These are phyloP conservation scores for Knoxia roxburghii DNA, from an alignment of 257 asterid genomes.

Conservation along the genomic window DNA sequence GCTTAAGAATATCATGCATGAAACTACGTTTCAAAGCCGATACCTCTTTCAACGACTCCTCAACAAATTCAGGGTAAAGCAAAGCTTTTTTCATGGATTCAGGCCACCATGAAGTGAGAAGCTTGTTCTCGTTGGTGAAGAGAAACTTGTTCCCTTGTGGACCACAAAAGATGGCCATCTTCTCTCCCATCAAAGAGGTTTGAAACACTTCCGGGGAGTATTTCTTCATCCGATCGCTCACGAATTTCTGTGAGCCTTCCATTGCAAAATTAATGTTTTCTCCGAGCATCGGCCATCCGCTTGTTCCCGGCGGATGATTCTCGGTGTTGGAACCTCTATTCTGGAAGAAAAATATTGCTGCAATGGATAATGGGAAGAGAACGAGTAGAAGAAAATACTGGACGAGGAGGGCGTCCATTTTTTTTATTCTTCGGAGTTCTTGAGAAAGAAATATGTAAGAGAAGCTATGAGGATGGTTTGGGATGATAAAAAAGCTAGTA, in stretches of 20 bases:
- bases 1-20: conserved; percentile 39
- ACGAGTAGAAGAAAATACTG: background rate
- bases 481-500: no score
- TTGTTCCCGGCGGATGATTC: conserved; percentile 43
- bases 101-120: conserved; percentile 64
- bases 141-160: conserved; percentile 60
- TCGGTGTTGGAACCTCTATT: background rate
- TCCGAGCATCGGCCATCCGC: conserved; percentile 61
- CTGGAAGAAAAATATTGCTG: background rate
- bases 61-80: conserved; percentile 38
- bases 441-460: background rate
- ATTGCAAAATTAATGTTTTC: conserved; percentile 54
- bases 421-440: background rate
- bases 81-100: conserved; percentile 47
- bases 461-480: background rate
- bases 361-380: background rate
- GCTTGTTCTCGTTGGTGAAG: conserved; percentile 51
- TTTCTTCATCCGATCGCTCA: conserved; percentile 43
- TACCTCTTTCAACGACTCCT: conserved; percentile 34
- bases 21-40: conserved; percentile 39
- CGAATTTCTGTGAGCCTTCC: conserved; percentile 44
- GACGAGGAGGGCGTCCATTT: background rate
- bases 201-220: conserved; percentile 44
- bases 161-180: conserved; percentile 56
- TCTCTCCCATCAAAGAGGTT: conserved; percentile 52